A percentile compares a stretch with the other conserved stretches of the same genome.
Evolutionary conservation across 306 rosid genomes (phyloP).

Genomic region (Vicia villosa): DNA sequence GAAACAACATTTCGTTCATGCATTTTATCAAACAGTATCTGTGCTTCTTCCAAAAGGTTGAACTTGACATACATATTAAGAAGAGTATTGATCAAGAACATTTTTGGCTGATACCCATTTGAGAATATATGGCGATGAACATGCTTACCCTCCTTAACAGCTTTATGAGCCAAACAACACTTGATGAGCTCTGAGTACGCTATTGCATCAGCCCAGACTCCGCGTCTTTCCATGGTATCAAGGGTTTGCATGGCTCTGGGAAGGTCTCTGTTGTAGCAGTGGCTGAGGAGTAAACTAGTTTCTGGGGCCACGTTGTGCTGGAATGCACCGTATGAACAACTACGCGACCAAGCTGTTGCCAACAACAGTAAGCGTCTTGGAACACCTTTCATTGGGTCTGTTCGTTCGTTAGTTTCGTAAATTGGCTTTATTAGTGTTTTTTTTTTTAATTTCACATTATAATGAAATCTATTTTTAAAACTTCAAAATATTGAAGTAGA

Average conservation of each 20-base stretch:
- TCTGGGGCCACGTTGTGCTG: constrained; percentile 32
- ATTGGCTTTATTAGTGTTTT: not conserved
- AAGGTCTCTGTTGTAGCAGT: constrained; percentile 67
- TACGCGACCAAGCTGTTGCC: constrained; percentile 27
- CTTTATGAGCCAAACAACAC: constrained; percentile 70
- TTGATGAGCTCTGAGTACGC: constrained; percentile 79
- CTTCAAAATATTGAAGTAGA: too few species aligned
- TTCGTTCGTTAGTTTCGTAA: not conserved
- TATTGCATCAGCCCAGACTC: constrained; percentile 59
- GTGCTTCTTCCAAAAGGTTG: constrained; percentile 68
- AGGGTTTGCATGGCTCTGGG: constrained; percentile 69
- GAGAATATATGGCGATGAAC: constrained; percentile 74
- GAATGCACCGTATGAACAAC: constrained; percentile 36
- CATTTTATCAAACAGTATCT: constrained; percentile 72
- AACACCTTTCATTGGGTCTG: constrained; percentile 45
- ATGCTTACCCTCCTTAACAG: constrained; percentile 62
- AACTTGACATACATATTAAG: constrained; percentile 74
- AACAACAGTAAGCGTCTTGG: constrained; percentile 41
- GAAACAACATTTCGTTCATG: constrained; percentile 76
- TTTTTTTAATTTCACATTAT: too few species aligned
- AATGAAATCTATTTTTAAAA: too few species aligned
- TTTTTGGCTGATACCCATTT: constrained; percentile 56
- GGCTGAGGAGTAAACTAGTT: constrained; percentile 46
- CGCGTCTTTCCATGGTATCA: constrained; percentile 65
- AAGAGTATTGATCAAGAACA: constrained; percentile 61